Evolutionary conservation across 805 yeast genomes (phyloP), one percentile per base, ranked within the genome.

Genomic region (Cyberlindnera bimundalis): DNA sequence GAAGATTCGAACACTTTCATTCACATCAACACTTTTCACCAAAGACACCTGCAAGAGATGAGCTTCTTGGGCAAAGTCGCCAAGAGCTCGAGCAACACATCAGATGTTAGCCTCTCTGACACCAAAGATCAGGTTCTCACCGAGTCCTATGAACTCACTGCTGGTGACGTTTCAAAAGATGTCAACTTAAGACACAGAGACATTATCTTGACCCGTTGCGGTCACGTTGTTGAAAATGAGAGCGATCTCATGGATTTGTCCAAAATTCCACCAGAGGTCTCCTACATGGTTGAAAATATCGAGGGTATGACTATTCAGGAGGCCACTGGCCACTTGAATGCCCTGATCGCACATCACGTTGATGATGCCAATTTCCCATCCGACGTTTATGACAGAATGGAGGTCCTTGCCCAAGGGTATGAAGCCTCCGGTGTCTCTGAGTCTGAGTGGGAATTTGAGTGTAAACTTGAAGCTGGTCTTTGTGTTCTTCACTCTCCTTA

Each of bases 401-500:
- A 52, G 37, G 40, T 42, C 10, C 53, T 67, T 7, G 46, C 57
- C 5, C 39, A 56, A 4, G 62, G 64, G 4, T 55, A 53, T 36
- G 40, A 55, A 23, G 52, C 52, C 39, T 43, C 52, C 11, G 48
- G 46, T 18, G 27, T 37, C 13, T 29, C 34, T 12, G 39, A 35
- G n/a, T 23, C 20, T 12, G 48, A 45, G 13, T 56, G 58, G 46
- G 53, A 50, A 18, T 46, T 56, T 18, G 56, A 60, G 37, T 50
- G 52, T 15, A 55, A 54, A 39, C 42, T 58, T 30, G 48, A 53
- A 26, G 74, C 73, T 17, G 65, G 67, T 32, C 35, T 41, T 6
- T 25, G 21, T 16, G 31, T 37, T 59, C 71, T 48, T 39, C 61
- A 67, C 49, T 73, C 78, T 15, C 84, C 85, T 11, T 80, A 79